Percentiles rank a stretch among this genome's conserved stretches.
These are phyloP conservation scores for Rhizomucor miehei DNA, from an alignment of 371 early-diverging fungal species.

Conservation along the genomic window DNA sequence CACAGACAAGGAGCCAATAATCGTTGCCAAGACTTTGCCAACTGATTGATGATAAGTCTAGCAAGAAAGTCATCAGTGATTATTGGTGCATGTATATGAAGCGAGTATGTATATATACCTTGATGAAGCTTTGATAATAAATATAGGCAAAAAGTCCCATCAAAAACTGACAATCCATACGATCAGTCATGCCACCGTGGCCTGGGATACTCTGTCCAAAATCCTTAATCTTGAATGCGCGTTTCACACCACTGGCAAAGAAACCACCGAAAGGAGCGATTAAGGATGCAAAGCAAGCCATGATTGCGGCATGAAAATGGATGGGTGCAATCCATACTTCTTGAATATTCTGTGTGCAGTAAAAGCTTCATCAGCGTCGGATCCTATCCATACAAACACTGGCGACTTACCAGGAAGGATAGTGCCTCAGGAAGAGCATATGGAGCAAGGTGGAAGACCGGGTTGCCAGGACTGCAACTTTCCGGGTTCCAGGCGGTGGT, in stretches of 20 bases:
- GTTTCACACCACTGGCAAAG: conserved; percentile 98
- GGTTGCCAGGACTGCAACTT: conserved; percentile 41
- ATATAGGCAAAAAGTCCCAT: conserved; percentile 96
- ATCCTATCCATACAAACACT: neutral
- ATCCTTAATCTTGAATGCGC: conserved; percentile 98
- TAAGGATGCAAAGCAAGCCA: conserved; percentile 94
- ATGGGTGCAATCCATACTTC: conserved; percentile 70
- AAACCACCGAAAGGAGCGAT: conserved; percentile 99
- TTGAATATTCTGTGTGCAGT: conserved; percentile 26
- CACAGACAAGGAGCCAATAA: conserved; percentile 45
- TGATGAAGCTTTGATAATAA: conserved; percentile 89
- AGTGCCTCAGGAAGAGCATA: conserved; percentile 24
- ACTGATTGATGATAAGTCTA: conserved; percentile 49
- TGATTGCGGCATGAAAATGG: conserved; percentile 84
- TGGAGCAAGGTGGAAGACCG: conserved; percentile 39
- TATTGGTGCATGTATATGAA: neutral
- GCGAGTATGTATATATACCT: conserved; percentile 31
- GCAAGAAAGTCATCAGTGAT: neutral
- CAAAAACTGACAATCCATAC: conserved; percentile 98
- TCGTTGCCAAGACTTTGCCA: conserved; percentile 49
- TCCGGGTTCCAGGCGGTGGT: conserved; percentile 45
- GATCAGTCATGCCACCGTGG: conserved; percentile 98
- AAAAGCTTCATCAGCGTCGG: conserved; percentile 3
- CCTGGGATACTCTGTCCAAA: conserved; percentile 98
- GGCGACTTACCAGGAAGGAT: neutral